Conservation (phyloP, 1,139 yeast species). For the Hansenula anomala region DNA sequence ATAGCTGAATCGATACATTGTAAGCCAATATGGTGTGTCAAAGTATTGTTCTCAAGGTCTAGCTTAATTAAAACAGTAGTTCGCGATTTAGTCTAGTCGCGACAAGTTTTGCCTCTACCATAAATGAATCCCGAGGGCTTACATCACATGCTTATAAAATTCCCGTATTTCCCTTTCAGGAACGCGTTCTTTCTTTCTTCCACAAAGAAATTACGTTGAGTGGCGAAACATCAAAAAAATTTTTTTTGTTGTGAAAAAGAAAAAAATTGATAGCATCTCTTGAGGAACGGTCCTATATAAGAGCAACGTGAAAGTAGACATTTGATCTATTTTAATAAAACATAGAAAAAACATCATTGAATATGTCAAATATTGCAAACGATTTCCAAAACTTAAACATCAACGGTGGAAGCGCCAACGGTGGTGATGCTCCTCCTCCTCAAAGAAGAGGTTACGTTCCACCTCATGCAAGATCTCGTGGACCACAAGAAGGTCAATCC, state of each 20-base stretch:
- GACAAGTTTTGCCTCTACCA: too few relatives aligned
- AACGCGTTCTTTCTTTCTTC: too few relatives aligned
- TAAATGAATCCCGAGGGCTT: too few relatives aligned
- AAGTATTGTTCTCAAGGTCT: too few relatives aligned
- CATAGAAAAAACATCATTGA: not conserved
- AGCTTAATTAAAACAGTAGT: too few relatives aligned
- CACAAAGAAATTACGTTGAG: not conserved
- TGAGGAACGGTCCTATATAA: not conserved
- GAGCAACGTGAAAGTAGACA: constrained; percentile 1
- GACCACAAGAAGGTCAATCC: constrained; percentile 4
- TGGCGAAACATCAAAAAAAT: constrained; percentile 1
- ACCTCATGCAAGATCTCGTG: constrained; percentile 38
- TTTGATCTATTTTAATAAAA: not conserved
- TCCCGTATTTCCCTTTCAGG: too few relatives aligned
- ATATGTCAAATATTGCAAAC: constrained; percentile 37
- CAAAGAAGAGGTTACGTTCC: constrained; percentile 44
- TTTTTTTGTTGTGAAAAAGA: constrained; percentile 1
- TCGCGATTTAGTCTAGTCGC: too few relatives aligned
- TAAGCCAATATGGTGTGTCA: too few relatives aligned
- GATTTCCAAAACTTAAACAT: constrained; percentile 35
- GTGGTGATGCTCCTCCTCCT: constrained; percentile 13
- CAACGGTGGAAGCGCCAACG: constrained; percentile 23
- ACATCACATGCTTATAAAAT: too few relatives aligned
- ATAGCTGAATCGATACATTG: too few relatives aligned
- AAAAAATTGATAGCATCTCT: not conserved